Conservation (phyloP, 768 basidiomycete species). For the Galerina marginata region DNA sequence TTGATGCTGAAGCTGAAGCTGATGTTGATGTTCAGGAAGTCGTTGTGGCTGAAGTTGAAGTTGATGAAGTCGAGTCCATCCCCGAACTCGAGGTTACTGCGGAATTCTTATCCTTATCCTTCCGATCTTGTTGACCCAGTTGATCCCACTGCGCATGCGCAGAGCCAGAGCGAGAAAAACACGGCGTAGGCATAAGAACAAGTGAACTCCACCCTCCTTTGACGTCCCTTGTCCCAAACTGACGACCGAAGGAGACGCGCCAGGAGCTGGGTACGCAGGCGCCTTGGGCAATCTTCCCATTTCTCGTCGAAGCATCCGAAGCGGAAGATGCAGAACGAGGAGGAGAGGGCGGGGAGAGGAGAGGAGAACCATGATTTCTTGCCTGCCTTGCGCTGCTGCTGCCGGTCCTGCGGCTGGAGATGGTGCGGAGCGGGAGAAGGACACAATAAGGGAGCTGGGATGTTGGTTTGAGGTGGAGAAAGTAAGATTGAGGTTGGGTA, state of each 20-base stretch:
- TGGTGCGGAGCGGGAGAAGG: background rate
- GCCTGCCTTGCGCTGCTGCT: background rate
- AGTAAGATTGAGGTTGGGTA: no score
- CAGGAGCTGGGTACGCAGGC: constrained; percentile 10
- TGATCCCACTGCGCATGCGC: no score
- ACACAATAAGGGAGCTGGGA: background rate
- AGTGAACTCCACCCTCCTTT: background rate
- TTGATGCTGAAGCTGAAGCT: background rate
- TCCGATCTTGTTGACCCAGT: no score
- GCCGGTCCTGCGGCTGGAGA: background rate
- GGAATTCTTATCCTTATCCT: no score
- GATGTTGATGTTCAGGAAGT: no score
- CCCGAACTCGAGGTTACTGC: no score
- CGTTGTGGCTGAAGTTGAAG: no score
- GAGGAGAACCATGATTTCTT: constrained; percentile 9
- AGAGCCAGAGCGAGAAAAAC: no score
- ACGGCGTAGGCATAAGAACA: background rate
- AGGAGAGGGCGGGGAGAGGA: constrained; percentile 1
- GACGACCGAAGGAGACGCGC: no score
- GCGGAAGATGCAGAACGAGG: constrained; percentile 1
- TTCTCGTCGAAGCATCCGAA: no score
- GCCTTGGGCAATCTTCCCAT: constrained; percentile 5
- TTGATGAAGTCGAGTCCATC: no score
- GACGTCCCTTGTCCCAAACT: background rate
- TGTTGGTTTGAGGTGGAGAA: no score